Conservation (phyloP, 2,329 filamentous ascomycete genomes). For the Botrytis squamosa region DNA sequence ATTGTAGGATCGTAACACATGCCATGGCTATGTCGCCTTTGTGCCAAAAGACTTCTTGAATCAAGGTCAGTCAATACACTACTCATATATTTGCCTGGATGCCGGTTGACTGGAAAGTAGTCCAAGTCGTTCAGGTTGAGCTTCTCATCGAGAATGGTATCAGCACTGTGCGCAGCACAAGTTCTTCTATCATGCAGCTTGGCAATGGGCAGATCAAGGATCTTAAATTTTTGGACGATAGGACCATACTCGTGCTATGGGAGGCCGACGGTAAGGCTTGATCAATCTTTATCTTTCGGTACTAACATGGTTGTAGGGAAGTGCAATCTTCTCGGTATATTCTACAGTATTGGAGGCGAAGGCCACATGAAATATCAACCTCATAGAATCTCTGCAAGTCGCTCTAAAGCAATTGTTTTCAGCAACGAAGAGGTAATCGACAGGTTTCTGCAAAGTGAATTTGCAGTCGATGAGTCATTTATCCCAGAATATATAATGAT, state of each 20-base stretch:
- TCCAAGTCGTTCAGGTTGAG: conserved; percentile 34
- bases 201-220: conserved; percentile 37
- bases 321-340: conserved; percentile 31
- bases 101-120: conserved; percentile 23
- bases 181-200: conserved; percentile 32
- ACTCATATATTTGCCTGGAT: neutral
- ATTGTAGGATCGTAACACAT: conserved; percentile 26
- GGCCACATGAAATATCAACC: conserved; percentile 23
- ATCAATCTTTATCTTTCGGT: neutral
- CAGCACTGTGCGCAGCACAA: conserved; percentile 31
- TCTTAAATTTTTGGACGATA: conserved; percentile 36
- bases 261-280: conserved; percentile 30
- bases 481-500: conserved; percentile 33
- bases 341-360: conserved; percentile 24
- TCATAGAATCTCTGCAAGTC: conserved; percentile 12
- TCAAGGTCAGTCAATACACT: conserved; percentile 28
- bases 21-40: conserved; percentile 31
- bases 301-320: conserved; percentile 14
- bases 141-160: conserved; percentile 37
- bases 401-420: conserved; percentile 21
- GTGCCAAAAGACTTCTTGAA: conserved; percentile 29
- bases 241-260: conserved; percentile 36
- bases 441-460: conserved; percentile 25
- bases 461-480: conserved; percentile 28
- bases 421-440: conserved; percentile 28